phyloP scores from a whole-genome alignment of 148 eudicot genomes.

The Camellia sinensis region DNA sequence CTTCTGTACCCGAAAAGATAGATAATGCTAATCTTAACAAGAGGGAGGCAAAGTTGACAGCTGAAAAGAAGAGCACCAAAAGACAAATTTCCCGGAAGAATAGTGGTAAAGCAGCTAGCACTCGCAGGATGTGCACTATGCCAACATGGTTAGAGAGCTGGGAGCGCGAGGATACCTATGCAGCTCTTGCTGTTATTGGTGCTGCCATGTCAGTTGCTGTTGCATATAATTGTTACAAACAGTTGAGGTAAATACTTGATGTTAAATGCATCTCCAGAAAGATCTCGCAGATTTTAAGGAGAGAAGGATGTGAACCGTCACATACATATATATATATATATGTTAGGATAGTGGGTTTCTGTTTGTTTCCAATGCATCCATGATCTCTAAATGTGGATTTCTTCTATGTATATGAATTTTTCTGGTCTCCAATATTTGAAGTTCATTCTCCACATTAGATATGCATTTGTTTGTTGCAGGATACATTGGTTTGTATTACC shows the following conservation, averaged over 20 bases:
- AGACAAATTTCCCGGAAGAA: conserved; percentile 41
- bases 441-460: background rate
- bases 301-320: background rate
- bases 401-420: background rate
- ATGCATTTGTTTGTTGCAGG: background rate
- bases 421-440: background rate
- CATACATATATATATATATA: background rate
- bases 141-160: conserved; percentile 87
- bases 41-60: conserved; percentile 23
- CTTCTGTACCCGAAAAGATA: conserved; percentile 24
- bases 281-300: background rate
- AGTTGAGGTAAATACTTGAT: conserved; percentile 27
- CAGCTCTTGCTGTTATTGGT: conserved; percentile 71
- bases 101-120: conserved; percentile 37
- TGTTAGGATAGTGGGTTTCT: background rate
- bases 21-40: conserved; percentile 20
- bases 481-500: too few species aligned
- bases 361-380: conserved; percentile 1
- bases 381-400: conserved; percentile 1
- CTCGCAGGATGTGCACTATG: conserved; percentile 64
- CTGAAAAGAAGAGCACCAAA: conserved; percentile 45
- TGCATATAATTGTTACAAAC: conserved; percentile 69
- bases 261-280: background rate
- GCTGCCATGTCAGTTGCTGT: conserved; percentile 70
- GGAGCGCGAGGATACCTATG: conserved; percentile 93